Evolutionary conservation across 1,284 basidiomycete species (phyloP), one percentile per base, ranked within the genome.

Genomic region (Fomitopsis schrenkii): DNA sequence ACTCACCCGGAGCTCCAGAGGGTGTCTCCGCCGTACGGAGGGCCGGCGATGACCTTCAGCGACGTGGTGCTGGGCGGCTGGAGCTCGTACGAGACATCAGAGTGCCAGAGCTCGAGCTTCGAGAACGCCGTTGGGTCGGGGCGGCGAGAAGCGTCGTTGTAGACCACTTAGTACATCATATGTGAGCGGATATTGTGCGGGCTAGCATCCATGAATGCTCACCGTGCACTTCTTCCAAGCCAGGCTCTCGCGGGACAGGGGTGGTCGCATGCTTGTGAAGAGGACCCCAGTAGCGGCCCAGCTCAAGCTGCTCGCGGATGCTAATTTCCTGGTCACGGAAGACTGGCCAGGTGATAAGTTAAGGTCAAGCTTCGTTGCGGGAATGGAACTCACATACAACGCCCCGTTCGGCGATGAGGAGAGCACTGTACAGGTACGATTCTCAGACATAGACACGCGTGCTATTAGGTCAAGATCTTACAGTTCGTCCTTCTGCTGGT

Each of bases 211-310:
- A 28, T 22, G 26, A 46, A 55, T 30, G 26, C 83, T 67, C 59
- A 91, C 91, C 80, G 66, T 91, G 89, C 2, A 90, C 87, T 76
- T 93, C 90, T 68, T 94, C 89, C 3, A 93, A 79, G 9, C 91
- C 91, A 19, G 80, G 76, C 63, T 83, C 83, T 63, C 80, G 82
- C 2, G 91, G 90, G 56, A 92, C 80, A 0, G 88, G 88, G 9
- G 91, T 93, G 3, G 90, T 93, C 1, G 92, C 88, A 68, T 95
- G 91, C 71, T 88, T 90, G 74, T 94, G 91, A 57, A 94, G 81
- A 35, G 88, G 90, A 10, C 92, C 91, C 66, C 83, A 93, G 72
- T 94, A 78, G 14, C 83, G 82, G 9, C 83, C 90, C 63, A 94
- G 78, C 19, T 87, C 84, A 17, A 93, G 83, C 68, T 94, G 90